Evolutionary conservation across 2,329 filamentous ascomycete genomes (phyloP), one percentile per base, ranked within the genome.

Genomic region (Alternaria alternata): DNA sequence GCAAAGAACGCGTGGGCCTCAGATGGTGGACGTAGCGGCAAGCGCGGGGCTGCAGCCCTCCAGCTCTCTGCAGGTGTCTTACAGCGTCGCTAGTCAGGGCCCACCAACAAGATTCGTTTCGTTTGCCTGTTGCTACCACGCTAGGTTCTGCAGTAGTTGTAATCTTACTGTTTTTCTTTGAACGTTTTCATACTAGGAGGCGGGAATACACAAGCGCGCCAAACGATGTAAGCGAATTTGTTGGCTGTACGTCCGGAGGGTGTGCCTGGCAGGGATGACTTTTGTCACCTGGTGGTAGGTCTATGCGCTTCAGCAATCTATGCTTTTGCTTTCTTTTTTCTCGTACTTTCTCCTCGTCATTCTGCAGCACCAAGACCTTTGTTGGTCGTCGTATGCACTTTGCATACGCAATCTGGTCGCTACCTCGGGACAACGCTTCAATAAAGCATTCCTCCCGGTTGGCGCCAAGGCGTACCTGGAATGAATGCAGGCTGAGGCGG

Each of bases 1-100:
- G 36, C 34, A 56, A 4, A 18, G 44, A 57, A 51, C 54, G 20
- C 42, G 54, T 57, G 54, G 54, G 54, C 54, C 53, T 49, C 44
- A 32, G 5, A 20, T n/a, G n/a, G 44, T 28, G 28, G 28, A 2
- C 7, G n/a, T 32, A 34, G 44, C 44, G 44, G 44, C 11, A 47
- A 47, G 28, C 44, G 44, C 44, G 44, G 44, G 44, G 28, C 28
- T 47, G 12, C 26, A 47, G 44, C 28, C 30, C 28, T 32, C n/a
- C 26, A 47, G 26, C 22, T 43, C 30, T 36, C 30, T 36, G 30
- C 30, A 22, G 20, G 46, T 18, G 46, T 48, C 46, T 48, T 20
- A 24, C 18, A 4, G 30, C 46, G 18, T 48, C 46, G 7, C 30
- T 36, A 48, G 46, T 48, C 46, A 48, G 46, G 18, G 46, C 18